Evolutionary conservation across 805 yeast species (phyloP).

Genomic region (Sugiyamaella marilandica): DNA sequence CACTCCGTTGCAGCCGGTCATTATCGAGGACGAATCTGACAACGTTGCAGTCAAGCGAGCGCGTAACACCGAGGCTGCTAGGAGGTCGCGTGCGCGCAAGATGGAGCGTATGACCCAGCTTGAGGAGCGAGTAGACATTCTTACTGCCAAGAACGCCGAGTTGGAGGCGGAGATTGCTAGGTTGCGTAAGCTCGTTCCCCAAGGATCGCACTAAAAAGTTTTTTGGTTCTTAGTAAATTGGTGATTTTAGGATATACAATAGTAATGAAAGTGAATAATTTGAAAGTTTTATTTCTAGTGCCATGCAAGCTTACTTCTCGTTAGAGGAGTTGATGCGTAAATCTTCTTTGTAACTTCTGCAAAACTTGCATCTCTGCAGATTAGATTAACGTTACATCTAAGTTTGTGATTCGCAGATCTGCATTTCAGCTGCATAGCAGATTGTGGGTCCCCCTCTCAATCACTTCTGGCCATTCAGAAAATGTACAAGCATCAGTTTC

Average conservation of each 20-base stretch:
- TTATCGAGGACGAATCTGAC: conserved; percentile 49
- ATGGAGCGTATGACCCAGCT: conserved; percentile 81
- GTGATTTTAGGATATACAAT: neutral
- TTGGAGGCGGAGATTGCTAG: conserved; percentile 62
- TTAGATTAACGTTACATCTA: no score
- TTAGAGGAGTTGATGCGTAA: no score
- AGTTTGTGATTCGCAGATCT: no score
- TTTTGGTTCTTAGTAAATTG: conserved; percentile 1
- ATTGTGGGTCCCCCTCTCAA: no score
- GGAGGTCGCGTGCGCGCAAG: conserved; percentile 84
- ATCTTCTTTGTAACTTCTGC: no score
- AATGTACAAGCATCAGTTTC: no score
- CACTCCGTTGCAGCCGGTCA: conserved; percentile 67
- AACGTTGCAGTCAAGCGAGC: conserved; percentile 83
- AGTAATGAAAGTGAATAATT: neutral
- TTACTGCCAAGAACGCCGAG: conserved; percentile 52
- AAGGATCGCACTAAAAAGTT: conserved; percentile 3
- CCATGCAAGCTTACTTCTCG: no score
- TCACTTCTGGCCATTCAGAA: no score
- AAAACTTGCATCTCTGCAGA: no score
- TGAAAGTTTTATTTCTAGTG: neutral
- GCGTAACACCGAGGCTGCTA: conserved; percentile 61
- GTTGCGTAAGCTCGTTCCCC: conserved; percentile 35
- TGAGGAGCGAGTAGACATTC: conserved; percentile 66
- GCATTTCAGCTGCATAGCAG: no score